phyloP scores from a whole-genome alignment of 176 grass and related monocot genomes.

The Juncus inflexus region DNA sequence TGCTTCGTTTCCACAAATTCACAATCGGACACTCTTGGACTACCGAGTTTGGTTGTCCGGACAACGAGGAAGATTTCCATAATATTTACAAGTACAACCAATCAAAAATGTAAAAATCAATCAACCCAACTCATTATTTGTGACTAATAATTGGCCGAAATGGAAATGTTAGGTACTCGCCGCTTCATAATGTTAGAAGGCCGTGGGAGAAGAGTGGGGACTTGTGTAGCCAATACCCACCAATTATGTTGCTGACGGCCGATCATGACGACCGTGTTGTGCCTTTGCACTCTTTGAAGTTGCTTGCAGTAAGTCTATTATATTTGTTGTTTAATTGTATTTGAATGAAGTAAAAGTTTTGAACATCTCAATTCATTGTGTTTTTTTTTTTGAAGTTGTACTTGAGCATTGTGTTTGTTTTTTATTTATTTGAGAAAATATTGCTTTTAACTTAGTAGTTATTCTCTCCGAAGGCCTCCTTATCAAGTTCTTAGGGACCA shows the following conservation, averaged over 20 bases:
- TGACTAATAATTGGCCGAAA: slow-evolving; percentile 15
- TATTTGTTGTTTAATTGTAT: neutral
- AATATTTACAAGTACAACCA: slow-evolving; percentile 82
- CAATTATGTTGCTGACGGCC: slow-evolving; percentile 83
- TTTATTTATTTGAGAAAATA: neutral
- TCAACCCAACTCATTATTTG: slow-evolving; percentile 1
- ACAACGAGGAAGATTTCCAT: slow-evolving; percentile 61
- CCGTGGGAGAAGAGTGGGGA: slow-evolving; percentile 61
- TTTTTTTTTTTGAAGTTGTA: too few relatives aligned
- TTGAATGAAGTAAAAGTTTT: neutral
- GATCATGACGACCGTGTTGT: slow-evolving; percentile 95
- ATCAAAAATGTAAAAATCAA: neutral
- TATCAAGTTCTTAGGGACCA: too few relatives aligned
- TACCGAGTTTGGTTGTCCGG: slow-evolving; percentile 86
- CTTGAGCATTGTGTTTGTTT: too few relatives aligned
- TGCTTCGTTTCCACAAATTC: slow-evolving; percentile 98
- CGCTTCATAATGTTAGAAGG: slow-evolving; percentile 74
- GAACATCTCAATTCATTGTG: too few relatives aligned
- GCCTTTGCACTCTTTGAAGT: slow-evolving; percentile 84
- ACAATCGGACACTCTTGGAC: slow-evolving; percentile 99
- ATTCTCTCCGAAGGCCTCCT: too few relatives aligned
- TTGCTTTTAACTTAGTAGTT: too few relatives aligned
- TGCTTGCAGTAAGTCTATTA: slow-evolving; percentile 72
- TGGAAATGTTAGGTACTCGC: slow-evolving; percentile 65
- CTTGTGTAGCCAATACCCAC: slow-evolving; percentile 49